Evolutionary conservation across 2,329 filamentous ascomycete genomes (phyloP).

Genomic region (Neospermospora avenae): DNA sequence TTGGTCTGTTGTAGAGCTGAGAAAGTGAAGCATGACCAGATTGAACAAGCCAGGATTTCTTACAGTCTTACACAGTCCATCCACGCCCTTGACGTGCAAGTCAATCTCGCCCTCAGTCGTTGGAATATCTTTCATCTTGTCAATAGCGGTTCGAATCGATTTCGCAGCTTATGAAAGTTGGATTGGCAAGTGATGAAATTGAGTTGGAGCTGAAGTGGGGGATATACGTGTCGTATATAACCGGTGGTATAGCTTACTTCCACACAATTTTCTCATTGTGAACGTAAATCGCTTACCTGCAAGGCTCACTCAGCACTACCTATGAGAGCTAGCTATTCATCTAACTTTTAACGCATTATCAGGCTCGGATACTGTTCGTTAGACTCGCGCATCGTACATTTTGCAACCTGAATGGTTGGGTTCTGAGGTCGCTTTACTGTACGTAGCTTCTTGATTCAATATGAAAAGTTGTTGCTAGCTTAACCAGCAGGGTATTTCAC

Average conservation of each 20-base stretch:
- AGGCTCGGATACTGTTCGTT: not conserved
- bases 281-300: not conserved
- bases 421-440: not conserved
- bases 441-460: not conserved
- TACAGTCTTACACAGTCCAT: conserved; percentile 19
- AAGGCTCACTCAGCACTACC: not conserved
- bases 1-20: not conserved
- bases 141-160: not conserved
- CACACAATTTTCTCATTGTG: not conserved
- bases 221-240: not conserved
- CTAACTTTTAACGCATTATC: not conserved
- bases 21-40: not conserved
- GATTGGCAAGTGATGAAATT: not conserved
- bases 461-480: too few relatives aligned
- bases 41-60: too few relatives aligned
- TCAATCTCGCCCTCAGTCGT: conserved; percentile 13
- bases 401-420: not conserved
- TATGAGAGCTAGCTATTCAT: too few relatives aligned
- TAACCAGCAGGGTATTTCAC: too few relatives aligned
- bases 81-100: conserved; percentile 13
- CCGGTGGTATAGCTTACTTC: not conserved
- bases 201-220: not conserved
- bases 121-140: not conserved
- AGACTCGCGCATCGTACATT: not conserved
- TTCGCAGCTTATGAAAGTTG: not conserved